Conservation (phyloP, 495 filamentous ascomycete species). For the Evernia prunastri region DNA sequence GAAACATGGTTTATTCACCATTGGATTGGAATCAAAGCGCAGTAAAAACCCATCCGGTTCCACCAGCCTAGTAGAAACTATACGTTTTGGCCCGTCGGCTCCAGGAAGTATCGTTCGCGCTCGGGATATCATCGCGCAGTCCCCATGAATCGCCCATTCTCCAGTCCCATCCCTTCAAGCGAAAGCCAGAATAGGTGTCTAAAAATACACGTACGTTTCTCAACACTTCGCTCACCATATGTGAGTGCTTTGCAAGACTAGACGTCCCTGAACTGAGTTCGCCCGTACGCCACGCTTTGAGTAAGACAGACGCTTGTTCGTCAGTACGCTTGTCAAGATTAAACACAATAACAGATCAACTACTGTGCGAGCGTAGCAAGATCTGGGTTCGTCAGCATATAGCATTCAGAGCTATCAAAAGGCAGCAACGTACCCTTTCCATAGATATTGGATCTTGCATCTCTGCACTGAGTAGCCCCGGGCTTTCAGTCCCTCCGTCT, state of each 20-base stretch:
- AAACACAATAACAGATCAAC: conserved; percentile 23
- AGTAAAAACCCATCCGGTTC: not conserved
- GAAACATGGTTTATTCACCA: not conserved
- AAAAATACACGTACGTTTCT: not conserved
- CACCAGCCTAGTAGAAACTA: not conserved
- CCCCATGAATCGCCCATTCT: not conserved
- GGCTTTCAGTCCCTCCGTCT: conserved; percentile 52
- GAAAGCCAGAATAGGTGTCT: not conserved
- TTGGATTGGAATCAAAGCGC: not conserved
- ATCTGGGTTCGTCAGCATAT: conserved; percentile 37
- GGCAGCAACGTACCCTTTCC: conserved; percentile 56
- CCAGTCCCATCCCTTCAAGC: not conserved
- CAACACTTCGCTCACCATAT: not conserved
- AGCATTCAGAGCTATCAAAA: conserved; percentile 10
- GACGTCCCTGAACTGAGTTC: not conserved
- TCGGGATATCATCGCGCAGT: conserved; percentile 1
- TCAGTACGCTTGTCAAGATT: not conserved
- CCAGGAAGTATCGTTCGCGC: not conserved
- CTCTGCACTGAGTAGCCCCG: conserved; percentile 52
- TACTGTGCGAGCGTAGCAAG: conserved; percentile 46
- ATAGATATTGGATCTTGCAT: conserved; percentile 54
- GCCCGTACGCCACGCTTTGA: not conserved
- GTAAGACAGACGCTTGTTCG: not conserved
- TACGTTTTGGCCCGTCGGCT: not conserved
- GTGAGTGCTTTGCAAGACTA: not conserved